phyloP scores from a whole-genome alignment of 1,284 basidiomycete species.

The Leccinum fuscescens region DNA sequence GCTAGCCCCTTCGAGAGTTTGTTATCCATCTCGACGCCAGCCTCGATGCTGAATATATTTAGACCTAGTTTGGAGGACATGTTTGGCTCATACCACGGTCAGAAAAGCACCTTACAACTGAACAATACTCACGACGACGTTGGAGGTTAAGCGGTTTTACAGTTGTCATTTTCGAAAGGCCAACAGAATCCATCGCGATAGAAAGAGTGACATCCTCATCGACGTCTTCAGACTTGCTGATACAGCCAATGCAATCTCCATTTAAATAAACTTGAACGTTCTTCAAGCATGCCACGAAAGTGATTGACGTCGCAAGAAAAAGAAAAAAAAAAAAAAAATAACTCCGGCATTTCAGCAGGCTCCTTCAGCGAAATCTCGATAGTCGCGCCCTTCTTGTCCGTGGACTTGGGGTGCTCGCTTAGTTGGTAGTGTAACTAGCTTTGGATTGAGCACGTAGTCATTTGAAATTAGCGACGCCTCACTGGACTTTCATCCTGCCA shows the following conservation, averaged over 20 bases:
- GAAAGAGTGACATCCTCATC: constrained; percentile 48
- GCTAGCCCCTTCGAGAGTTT: too few relatives aligned
- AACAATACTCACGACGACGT: too few relatives aligned
- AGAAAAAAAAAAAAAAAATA: constrained; percentile 63
- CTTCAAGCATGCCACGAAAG: constrained; percentile 83
- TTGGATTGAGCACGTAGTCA: not conserved
- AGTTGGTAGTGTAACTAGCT: constrained; percentile 37
- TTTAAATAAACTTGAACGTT: constrained; percentile 78
- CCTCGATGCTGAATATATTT: too few relatives aligned
- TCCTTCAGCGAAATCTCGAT: constrained; percentile 89
- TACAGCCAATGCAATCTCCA: constrained; percentile 66
- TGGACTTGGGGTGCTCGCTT: too few relatives aligned
- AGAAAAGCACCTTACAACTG: too few relatives aligned
- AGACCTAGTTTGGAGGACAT: too few relatives aligned
- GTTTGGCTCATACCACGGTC: too few relatives aligned
- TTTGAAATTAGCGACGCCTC: not conserved
- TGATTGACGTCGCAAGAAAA: constrained; percentile 89
- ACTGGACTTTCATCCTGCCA: not conserved
- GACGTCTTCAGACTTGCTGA: constrained; percentile 58
- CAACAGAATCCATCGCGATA: constrained; percentile 41
- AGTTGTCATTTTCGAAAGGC: constrained; percentile 56
- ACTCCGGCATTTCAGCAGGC: constrained; percentile 72
- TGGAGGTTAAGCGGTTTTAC: not conserved
- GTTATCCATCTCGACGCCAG: too few relatives aligned
- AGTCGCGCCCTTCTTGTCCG: constrained; percentile 55